These are phyloP conservation scores for Rhodotorula paludigena DNA, from an alignment of 768 basidiomycete species.

Conservation along the genomic window DNA sequence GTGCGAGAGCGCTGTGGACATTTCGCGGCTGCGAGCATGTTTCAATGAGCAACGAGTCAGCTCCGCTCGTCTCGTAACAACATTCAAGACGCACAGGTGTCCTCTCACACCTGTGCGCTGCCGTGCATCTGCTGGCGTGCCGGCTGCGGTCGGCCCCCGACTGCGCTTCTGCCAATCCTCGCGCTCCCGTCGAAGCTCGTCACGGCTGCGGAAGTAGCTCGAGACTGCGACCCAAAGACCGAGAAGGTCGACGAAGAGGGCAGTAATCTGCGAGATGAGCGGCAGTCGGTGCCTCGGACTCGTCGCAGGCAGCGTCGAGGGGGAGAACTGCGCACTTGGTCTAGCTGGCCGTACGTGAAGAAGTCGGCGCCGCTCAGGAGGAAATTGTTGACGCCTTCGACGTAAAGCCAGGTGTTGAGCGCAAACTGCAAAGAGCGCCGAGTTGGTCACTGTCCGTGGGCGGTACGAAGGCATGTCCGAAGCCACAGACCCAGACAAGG, in stretches of 20 bases:
- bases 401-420: constrained; percentile 6
- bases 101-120: too few relatives aligned
- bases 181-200: constrained; percentile 15
- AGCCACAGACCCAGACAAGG: constrained; percentile 3
- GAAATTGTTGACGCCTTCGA: constrained; percentile 3
- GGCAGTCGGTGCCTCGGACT: neutral
- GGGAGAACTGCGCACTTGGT: neutral
- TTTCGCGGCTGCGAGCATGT: too few relatives aligned
- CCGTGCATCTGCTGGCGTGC: too few relatives aligned
- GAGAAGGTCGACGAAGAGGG: constrained; percentile 15
- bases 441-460: neutral
- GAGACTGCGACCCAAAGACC: neutral
- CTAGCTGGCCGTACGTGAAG: constrained; percentile 7
- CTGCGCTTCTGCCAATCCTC: too few relatives aligned
- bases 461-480: neutral
- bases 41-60: too few relatives aligned
- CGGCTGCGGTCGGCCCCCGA: too few relatives aligned
- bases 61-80: too few relatives aligned
- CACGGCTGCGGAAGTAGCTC: neutral
- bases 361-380: constrained; percentile 11
- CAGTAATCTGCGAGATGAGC: constrained; percentile 1
- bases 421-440: neutral
- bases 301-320: too few relatives aligned
- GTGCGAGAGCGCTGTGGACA: too few relatives aligned
- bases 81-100: too few relatives aligned